Percentiles rank a stretch among this genome's conserved stretches.
Conservation (phyloP, 2,329 filamentous ascomycete species). For the Blumeria hordei region DNA sequence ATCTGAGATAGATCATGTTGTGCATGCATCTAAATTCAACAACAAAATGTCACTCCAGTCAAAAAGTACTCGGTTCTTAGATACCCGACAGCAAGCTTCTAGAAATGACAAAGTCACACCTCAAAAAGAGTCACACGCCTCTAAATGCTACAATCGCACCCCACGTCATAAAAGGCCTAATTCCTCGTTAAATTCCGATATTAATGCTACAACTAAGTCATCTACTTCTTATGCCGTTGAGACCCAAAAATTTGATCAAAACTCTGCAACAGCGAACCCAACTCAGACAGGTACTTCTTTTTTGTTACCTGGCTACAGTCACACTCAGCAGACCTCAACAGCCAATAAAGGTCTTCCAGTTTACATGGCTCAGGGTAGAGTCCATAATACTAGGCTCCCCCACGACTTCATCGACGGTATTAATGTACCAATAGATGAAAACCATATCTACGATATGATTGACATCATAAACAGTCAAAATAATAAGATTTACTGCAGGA, state of each 20-base stretch:
- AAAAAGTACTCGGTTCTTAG: background rate
- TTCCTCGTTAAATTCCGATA: no score
- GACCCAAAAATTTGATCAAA: background rate
- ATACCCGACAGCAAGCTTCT: background rate
- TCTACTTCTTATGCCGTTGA: background rate
- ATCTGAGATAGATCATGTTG: slow-evolving; percentile 15
- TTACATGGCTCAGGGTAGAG: slow-evolving; percentile 24
- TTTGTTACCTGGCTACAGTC: background rate
- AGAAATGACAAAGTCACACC: background rate
- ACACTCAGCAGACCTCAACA: slow-evolving; percentile 20
- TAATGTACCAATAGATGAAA: slow-evolving; percentile 34
- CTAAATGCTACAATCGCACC: no score
- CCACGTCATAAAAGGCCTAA: background rate
- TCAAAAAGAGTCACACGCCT: background rate
- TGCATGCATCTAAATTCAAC: background rate
- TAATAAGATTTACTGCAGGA: background rate
- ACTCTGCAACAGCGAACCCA: background rate
- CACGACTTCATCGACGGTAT: slow-evolving; percentile 24
- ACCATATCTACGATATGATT: slow-evolving; percentile 35
- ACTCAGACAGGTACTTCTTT: background rate
- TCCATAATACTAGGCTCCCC: slow-evolving; percentile 28
- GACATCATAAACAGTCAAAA: slow-evolving; percentile 22
- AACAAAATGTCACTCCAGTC: background rate
- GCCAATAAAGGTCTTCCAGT: slow-evolving; percentile 14
- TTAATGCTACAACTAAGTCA: background rate